Conservation (phyloP, 1,284 basidiomycete species). For the Trametes pubescens region DNA sequence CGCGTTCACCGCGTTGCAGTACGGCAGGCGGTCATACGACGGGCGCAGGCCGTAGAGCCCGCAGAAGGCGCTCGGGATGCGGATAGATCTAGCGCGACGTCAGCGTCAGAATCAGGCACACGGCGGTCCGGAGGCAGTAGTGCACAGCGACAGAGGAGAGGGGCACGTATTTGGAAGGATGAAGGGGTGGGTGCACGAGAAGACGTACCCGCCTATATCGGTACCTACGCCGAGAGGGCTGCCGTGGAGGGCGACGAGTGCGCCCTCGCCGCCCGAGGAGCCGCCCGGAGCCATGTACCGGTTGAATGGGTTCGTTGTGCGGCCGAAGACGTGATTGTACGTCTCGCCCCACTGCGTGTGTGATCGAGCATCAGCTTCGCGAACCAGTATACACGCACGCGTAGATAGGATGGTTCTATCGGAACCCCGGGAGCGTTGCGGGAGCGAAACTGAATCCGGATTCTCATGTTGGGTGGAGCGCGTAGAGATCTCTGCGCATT, state of each 20-base stretch:
- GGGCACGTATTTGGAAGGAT: conserved; percentile 1
- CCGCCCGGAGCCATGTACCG: conserved; percentile 76
- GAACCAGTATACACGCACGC: neutral
- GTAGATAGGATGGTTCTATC: neutral
- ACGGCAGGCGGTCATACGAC: conserved; percentile 62
- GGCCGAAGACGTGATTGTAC: conserved; percentile 65
- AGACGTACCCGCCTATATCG: conserved; percentile 71
- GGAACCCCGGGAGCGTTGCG: neutral
- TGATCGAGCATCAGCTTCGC: conserved; percentile 5
- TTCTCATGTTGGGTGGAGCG: neutral
- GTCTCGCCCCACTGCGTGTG: conserved; percentile 49
- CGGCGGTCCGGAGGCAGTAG: neutral
- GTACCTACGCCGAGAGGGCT: conserved; percentile 82
- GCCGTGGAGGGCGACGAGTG: conserved; percentile 78
- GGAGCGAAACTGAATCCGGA: neutral
- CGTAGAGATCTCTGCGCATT: neutral
- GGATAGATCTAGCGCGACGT: conserved; percentile 48
- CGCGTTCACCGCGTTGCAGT: conserved; percentile 53
- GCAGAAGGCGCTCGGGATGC: conserved; percentile 61
- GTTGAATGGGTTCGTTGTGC: conserved; percentile 77
- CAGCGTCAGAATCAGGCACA: conserved; percentile 3
- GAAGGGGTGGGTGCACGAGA: conserved; percentile 6
- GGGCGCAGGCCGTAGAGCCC: conserved; percentile 64
- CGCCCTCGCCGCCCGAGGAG: conserved; percentile 83
- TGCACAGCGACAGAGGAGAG: neutral